Evolutionary conservation across 176 grass and related monocot species (phyloP).

Genomic region (bread wheat (Triticum aestivum)): IWGSC_CS_RefSeq_v2.1 NC_057794.1:533546601-533547100

Average conservation of each 20-base stretch:
- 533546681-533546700: too few relatives aligned
- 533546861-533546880: neutral
- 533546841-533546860: neutral
- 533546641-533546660: too few relatives aligned
- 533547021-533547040: neutral
- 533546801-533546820: neutral
- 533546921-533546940: neutral
- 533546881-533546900: neutral
- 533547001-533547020: neutral
- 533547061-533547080: accelerated
- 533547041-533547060: too few relatives aligned
- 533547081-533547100: too few relatives aligned
- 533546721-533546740: too few relatives aligned
- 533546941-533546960: neutral
- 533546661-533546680: too few relatives aligned
- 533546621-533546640: too few relatives aligned
- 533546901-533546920: conserved; percentile 1
- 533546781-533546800: neutral
- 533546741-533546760: too few relatives aligned
- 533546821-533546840: neutral
- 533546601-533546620: too few relatives aligned
- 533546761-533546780: neutral
- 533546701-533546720: too few relatives aligned
- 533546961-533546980: too few relatives aligned
- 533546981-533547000: too few relatives aligned